Evolutionary conservation across 2,329 filamentous ascomycete genomes (phyloP).

Genomic region (Metarhizium sp.): DNA sequence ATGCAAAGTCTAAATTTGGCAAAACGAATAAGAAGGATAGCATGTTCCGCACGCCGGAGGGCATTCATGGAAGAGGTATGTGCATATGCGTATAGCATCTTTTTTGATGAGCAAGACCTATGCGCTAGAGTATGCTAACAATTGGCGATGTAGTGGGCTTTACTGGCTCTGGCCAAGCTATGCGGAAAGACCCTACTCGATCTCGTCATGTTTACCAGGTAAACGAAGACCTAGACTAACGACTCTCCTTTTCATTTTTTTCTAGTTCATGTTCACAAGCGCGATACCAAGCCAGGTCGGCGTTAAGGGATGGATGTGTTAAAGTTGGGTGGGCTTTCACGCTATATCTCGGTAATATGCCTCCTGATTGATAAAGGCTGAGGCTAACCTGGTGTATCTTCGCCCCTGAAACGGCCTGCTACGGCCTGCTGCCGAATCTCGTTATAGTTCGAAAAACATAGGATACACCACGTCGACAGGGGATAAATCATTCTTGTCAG

Average conservation of each 20-base stretch:
- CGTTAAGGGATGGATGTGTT: slow-evolving; percentile 13
- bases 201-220: slow-evolving; percentile 78
- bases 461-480: background rate
- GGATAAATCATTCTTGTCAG: background rate
- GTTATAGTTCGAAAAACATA: slow-evolving; percentile 7
- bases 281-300: slow-evolving; percentile 3
- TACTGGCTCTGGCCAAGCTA: slow-evolving; percentile 86
- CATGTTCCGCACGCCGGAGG: slow-evolving; percentile 92
- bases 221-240: slow-evolving; percentile 63
- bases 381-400: slow-evolving; percentile 30
- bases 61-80: slow-evolving; percentile 76
- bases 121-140: slow-evolving; percentile 11
- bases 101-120: background rate
- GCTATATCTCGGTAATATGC: slow-evolving; percentile 26
- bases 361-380: slow-evolving; percentile 21
- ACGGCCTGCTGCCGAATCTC: slow-evolving; percentile 2
- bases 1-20: slow-evolving; percentile 62
- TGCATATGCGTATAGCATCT: background rate
- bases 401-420: background rate
- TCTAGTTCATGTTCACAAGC: background rate
- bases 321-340: slow-evolving; percentile 16
- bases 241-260: background rate
- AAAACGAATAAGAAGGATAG: slow-evolving; percentile 75
- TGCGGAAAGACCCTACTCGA: slow-evolving; percentile 84
- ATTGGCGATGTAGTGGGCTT: slow-evolving; percentile 65